A percentile compares a stretch with the other conserved stretches of the same genome.
Evolutionary conservation across 2,329 filamentous ascomycete species (phyloP).

Genomic region (Pseudogymnoascus sp.): DNA sequence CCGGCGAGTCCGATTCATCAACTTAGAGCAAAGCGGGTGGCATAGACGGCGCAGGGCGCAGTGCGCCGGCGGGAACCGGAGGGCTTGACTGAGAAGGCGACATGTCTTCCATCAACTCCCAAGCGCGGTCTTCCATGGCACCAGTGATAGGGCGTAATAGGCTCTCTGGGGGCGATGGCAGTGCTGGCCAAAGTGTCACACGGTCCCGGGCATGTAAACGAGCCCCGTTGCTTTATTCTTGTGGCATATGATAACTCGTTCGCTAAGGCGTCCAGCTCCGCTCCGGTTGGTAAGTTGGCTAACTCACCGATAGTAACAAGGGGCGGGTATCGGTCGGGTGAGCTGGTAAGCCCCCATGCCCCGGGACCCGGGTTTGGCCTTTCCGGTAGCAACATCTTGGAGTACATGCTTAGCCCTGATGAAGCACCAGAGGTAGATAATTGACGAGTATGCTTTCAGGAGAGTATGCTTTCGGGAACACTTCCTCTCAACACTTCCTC

Average conservation of each 20-base stretch:
- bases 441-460: background rate
- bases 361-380: background rate
- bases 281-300: background rate
- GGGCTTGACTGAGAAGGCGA: too few species aligned
- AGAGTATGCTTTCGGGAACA: background rate
- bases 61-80: too few species aligned
- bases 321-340: background rate
- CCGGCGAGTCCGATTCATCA: background rate
- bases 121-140: background rate
- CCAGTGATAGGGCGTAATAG: background rate
- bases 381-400: background rate
- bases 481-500: background rate
- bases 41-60: too few species aligned
- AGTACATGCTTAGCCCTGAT: background rate
- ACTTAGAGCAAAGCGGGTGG: background rate
- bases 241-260: background rate
- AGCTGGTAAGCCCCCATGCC: background rate
- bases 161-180: background rate
- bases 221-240: background rate
- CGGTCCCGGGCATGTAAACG: background rate
- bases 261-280: background rate
- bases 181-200: background rate
- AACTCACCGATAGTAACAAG: background rate
- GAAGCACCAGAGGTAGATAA: background rate
- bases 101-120: too few species aligned